Conservation (phyloP, 106 monocot genomes). For the Dioscorea zingiberensis region DNA sequence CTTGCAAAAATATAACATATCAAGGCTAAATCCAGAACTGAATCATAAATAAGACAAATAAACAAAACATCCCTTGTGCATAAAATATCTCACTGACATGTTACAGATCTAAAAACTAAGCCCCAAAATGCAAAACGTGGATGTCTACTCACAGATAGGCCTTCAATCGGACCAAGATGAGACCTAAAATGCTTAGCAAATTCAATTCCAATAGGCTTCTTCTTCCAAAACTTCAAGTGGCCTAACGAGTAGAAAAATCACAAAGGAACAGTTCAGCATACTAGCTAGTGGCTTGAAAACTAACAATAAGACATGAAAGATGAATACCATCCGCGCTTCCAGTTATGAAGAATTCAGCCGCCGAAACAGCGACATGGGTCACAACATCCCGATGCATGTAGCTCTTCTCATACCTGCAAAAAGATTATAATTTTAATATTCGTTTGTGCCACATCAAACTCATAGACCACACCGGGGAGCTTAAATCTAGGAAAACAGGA, state of each 20-base stretch:
- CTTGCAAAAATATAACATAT: too few relatives aligned
- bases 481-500: neutral
- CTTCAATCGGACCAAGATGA: conserved; percentile 96
- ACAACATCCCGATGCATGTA: conserved; percentile 98
- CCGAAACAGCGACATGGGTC: conserved; percentile 85
- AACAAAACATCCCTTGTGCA: too few relatives aligned
- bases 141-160: conserved; percentile 66
- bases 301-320: too few relatives aligned
- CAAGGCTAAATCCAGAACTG: too few relatives aligned
- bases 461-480: neutral
- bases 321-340: conserved; percentile 71
- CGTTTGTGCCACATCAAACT: too few relatives aligned
- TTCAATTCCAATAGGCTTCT: conserved; percentile 86
- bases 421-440: neutral
- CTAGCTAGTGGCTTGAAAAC: too few relatives aligned
- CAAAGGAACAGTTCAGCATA: too few relatives aligned
- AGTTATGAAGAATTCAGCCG: conserved; percentile 87
- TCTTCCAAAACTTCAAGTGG: conserved; percentile 98
- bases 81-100: too few relatives aligned
- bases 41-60: too few relatives aligned
- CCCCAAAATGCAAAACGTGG: neutral
- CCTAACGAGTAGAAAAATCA: conserved; percentile 23
- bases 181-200: conserved; percentile 97
- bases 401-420: conserved; percentile 93
- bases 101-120: neutral